phyloP scores from a whole-genome alignment of 2,329 filamentous ascomycete genomes.

The Cryphonectria carpinicola region DNA sequence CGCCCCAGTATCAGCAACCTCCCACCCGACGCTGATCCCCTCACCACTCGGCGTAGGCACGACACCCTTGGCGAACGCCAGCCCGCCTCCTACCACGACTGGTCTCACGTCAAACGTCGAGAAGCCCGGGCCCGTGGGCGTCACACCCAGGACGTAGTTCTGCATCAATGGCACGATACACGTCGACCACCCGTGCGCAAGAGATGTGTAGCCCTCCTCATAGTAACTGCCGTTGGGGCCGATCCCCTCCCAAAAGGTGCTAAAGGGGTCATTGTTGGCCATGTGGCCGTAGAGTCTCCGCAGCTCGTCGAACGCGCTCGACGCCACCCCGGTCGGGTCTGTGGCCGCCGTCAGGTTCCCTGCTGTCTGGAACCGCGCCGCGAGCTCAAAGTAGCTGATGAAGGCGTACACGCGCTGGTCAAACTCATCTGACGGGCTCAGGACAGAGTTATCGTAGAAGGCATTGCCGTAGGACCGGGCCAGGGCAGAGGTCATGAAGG shows the following conservation, averaged over 20 bases:
- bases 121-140: conserved; percentile 49
- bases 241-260: conserved; percentile 58
- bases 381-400: conserved; percentile 56
- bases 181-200: conserved; percentile 57
- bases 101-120: conserved; percentile 46
- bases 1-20: conserved; percentile 19
- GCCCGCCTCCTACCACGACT: conserved; percentile 36
- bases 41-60: conserved; percentile 47
- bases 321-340: background rate
- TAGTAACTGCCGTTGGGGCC: conserved; percentile 48
- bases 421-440: conserved; percentile 41
- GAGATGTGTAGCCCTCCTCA: conserved; percentile 50
- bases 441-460: conserved; percentile 52
- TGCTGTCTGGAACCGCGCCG: conserved; percentile 48
- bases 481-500: conserved; percentile 44
- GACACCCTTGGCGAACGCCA: conserved; percentile 48
- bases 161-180: conserved; percentile 52
- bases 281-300: conserved; percentile 55
- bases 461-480: conserved; percentile 51
- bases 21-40: conserved; percentile 45
- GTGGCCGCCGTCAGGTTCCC: background rate
- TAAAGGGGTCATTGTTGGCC: conserved; percentile 48
- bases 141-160: conserved; percentile 52
- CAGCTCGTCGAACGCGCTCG: conserved; percentile 48
- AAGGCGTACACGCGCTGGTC: conserved; percentile 55